Percentiles rank a stretch among this genome's conserved stretches.
These are phyloP conservation scores for Penicillium egyptiacum DNA, from an alignment of 495 filamentous ascomycete species.

Conservation along the genomic window DNA sequence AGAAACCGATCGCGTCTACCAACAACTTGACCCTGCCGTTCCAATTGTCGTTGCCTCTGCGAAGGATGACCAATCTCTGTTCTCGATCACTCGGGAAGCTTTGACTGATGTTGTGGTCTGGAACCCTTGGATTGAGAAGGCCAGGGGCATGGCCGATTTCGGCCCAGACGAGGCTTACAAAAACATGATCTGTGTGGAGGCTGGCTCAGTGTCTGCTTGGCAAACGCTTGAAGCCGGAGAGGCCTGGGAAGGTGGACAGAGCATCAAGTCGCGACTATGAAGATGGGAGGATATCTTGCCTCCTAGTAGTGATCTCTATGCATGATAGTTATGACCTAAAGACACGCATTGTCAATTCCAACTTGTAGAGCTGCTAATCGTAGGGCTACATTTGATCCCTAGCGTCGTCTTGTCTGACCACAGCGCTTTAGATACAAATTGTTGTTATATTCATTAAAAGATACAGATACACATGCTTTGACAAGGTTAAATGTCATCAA, in stretches of 20 bases:
- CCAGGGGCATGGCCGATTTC: slow-evolving; percentile 81
- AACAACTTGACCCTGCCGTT: slow-evolving; percentile 57
- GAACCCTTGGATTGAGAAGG: slow-evolving; percentile 94
- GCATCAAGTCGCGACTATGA: slow-evolving; percentile 52
- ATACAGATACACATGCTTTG: slow-evolving; percentile 1
- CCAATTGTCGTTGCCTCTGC: slow-evolving; percentile 53
- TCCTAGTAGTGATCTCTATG: neutral
- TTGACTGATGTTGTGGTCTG: slow-evolving; percentile 87
- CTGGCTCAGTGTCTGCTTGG: slow-evolving; percentile 80
- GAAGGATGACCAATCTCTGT: slow-evolving; percentile 61
- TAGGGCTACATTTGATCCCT: neutral
- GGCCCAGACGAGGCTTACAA: slow-evolving; percentile 83
- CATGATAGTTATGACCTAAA: slow-evolving; percentile 25
- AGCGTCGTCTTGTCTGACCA: neutral
- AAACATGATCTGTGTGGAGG: slow-evolving; percentile 92
- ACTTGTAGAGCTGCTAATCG: slow-evolving; percentile 7
- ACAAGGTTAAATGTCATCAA: neutral
- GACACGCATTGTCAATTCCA: slow-evolving; percentile 10
- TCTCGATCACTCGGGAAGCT: slow-evolving; percentile 74
- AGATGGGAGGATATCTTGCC: neutral
- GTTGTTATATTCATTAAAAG: neutral
- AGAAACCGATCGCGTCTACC: slow-evolving; percentile 84
- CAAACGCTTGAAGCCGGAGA: slow-evolving; percentile 81
- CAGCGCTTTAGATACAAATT: neutral
- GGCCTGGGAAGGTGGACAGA: slow-evolving; percentile 86